These are phyloP conservation scores for Pachyrhizus erosus DNA, from an alignment of 306 rosid genomes.

Conservation along the genomic window DNA sequence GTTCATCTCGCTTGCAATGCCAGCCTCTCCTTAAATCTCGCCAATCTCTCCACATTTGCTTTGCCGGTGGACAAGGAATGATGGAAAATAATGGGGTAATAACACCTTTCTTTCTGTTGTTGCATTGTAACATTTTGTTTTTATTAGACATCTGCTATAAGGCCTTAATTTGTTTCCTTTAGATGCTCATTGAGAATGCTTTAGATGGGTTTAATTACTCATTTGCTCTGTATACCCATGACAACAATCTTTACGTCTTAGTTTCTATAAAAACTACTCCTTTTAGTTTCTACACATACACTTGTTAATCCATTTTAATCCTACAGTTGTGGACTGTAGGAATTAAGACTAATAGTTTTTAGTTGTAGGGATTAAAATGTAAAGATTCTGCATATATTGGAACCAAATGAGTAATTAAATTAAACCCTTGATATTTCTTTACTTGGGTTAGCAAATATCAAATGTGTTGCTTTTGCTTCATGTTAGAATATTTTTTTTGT, in stretches of 20 bases:
- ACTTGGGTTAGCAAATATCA: neutral
- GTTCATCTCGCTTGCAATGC: slow-evolving; percentile 40
- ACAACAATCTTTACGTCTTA: no score
- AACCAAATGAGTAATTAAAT: no score
- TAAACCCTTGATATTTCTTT: neutral
- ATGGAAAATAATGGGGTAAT: slow-evolving; percentile 60
- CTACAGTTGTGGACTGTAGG: no score
- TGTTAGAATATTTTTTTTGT: neutral
- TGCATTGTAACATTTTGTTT: neutral
- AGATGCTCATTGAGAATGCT: neutral
- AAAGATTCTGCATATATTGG: no score
- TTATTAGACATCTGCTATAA: no score
- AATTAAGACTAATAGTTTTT: no score
- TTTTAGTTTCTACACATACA: no score
- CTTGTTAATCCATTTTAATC: no score
- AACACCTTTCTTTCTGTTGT: neutral
- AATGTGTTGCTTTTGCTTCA: neutral
- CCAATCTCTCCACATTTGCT: slow-evolving; percentile 53
- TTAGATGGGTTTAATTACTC: no score
- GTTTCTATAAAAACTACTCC: no score
- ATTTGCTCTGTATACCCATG: no score
- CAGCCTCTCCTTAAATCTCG: slow-evolving; percentile 45
- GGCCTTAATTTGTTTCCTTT: neutral
- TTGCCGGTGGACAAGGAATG: slow-evolving; percentile 64
- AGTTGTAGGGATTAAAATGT: no score